These are phyloP conservation scores for Halophytophthora batemanensis DNA, from an alignment of 352 stramenopile genomes.

Conservation along the genomic window DNA sequence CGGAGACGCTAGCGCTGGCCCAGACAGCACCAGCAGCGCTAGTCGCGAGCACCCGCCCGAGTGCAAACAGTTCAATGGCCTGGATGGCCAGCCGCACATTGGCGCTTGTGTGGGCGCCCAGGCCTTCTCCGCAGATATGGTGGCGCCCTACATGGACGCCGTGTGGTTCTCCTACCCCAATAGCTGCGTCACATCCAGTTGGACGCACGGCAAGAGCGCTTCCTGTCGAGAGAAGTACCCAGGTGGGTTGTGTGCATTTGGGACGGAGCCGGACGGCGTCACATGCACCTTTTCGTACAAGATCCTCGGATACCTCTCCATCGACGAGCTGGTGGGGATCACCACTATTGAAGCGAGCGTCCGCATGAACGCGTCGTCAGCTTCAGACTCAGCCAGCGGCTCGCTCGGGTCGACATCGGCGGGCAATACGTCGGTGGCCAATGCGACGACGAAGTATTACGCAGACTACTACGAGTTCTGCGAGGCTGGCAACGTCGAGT, in stretches of 20 bases:
- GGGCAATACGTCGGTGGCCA: conserved; percentile 13
- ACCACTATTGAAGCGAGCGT: conserved; percentile 22
- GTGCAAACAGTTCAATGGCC: conserved; percentile 65
- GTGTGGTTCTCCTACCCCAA: conserved; percentile 77
- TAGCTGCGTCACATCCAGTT: conserved; percentile 55
- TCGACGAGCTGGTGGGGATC: conserved; percentile 77
- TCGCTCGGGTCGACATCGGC: conserved; percentile 5
- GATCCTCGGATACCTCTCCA: conserved; percentile 55
- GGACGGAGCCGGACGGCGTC: conserved; percentile 42
- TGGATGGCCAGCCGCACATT: conserved; percentile 49
- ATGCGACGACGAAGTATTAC: conserved; percentile 26
- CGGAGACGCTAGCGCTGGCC: conserved; percentile 20
- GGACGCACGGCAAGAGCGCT: conserved; percentile 40
- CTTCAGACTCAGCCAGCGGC: conserved; percentile 26
- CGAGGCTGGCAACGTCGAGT: conserved; percentile 39
- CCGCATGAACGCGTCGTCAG: conserved; percentile 10
- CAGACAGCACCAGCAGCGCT: conserved; percentile 2
- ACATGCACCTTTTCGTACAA: conserved; percentile 54
- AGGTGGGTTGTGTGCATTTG: conserved; percentile 59
- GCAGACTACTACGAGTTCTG: conserved; percentile 52
- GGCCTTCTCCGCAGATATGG: conserved; percentile 49
- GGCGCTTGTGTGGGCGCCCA: conserved; percentile 59
- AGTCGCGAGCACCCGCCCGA: conserved; percentile 28
- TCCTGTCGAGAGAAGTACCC: conserved; percentile 30
- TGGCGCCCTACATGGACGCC: conserved; percentile 58